Conservation (phyloP, 306 rosid species). For the Medicago arabica region DNA sequence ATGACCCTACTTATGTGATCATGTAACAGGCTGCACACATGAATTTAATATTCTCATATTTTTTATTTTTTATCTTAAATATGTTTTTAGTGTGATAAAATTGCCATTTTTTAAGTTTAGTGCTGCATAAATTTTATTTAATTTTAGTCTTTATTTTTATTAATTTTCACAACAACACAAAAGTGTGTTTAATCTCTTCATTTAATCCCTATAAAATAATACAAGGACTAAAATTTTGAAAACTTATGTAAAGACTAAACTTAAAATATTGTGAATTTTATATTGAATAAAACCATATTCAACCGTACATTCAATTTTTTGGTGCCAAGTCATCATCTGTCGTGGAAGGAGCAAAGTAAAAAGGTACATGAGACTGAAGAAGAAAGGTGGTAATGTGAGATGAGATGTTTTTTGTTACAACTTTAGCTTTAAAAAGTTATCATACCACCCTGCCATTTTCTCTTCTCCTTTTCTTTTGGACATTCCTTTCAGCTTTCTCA, state of each 20-base stretch:
- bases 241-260: no score
- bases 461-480: constrained; percentile 57
- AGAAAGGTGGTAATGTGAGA: constrained; percentile 34
- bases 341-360: constrained; percentile 52
- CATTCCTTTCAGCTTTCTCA: constrained; percentile 59
- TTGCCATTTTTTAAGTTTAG: not conserved
- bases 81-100: not conserved
- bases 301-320: not conserved
- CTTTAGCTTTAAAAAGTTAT: constrained; percentile 57
- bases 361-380: constrained; percentile 50
- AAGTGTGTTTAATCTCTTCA: not conserved
- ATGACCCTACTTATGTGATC: constrained; percentile 50
- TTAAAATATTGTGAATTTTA: not conserved
- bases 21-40: constrained; percentile 44
- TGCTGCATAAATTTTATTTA: not conserved
- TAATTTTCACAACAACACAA: no score
- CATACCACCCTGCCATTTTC: constrained; percentile 61
- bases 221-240: not conserved
- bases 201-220: not conserved
- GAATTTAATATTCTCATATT: constrained; percentile 34
- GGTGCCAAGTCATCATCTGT: constrained; percentile 68
- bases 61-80: not conserved
- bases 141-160: no score
- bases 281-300: not conserved
- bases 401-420: no score